Conservation (phyloP, 2,329 filamentous ascomycete genomes). For the Hypoxylon sp. region DNA sequence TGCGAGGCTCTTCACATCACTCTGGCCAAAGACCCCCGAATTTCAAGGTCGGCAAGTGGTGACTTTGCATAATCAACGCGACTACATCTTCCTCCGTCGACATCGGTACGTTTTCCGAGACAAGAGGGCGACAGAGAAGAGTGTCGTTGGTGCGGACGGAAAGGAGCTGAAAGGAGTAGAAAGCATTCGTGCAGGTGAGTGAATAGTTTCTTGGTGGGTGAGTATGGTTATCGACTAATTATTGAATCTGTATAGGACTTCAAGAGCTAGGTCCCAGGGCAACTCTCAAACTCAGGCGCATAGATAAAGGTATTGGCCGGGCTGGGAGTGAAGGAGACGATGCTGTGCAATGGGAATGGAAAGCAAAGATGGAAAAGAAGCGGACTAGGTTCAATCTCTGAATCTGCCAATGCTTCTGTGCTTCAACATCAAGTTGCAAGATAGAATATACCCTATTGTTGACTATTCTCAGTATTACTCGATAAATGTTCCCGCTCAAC, state of each 20-base stretch:
- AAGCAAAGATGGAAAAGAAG: conserved; percentile 93
- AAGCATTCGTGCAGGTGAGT: conserved; percentile 75
- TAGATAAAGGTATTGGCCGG: conserved; percentile 87
- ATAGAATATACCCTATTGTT: conserved; percentile 37
- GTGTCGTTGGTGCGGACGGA: conserved; percentile 84
- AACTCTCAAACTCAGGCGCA: conserved; percentile 88
- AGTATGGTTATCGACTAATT: conserved; percentile 34
- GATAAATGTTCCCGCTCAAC: conserved; percentile 5
- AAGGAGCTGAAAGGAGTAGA: conserved; percentile 88
- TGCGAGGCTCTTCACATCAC: conserved; percentile 83
- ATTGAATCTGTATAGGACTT: conserved; percentile 67
- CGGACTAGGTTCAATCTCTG: conserved; percentile 94
- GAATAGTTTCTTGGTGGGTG: background rate
- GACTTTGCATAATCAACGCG: conserved; percentile 93
- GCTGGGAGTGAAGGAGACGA: conserved; percentile 77
- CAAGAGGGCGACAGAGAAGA: conserved; percentile 88
- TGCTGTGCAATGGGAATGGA: conserved; percentile 96
- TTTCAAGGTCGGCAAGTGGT: conserved; percentile 90
- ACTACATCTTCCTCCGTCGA: conserved; percentile 93
- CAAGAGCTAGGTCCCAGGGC: conserved; percentile 87
- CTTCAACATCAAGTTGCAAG: background rate
- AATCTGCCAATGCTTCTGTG: conserved; percentile 15
- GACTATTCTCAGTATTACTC: background rate
- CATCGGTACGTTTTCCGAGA: conserved; percentile 96
- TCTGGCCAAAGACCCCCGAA: conserved; percentile 87